Evolutionary conservation across 2,329 filamentous ascomycete species (phyloP).

Genomic region (Aureobasidium vineae): DNA sequence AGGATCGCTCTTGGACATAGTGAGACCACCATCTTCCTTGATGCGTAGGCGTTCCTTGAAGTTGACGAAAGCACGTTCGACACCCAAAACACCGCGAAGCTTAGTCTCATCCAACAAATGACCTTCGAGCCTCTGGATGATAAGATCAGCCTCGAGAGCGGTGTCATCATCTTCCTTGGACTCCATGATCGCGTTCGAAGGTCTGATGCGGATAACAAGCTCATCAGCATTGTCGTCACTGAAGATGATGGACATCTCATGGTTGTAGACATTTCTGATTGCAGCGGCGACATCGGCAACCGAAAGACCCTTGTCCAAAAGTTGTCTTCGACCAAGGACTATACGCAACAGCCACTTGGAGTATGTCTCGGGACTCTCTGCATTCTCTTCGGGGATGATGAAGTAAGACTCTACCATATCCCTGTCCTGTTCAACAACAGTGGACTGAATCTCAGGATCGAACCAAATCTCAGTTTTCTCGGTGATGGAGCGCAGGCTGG

Average conservation of each 20-base stretch:
- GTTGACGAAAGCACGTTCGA: slow-evolving; percentile 92
- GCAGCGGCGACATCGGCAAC: slow-evolving; percentile 87
- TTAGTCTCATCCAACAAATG: slow-evolving; percentile 90
- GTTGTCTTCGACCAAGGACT: slow-evolving; percentile 85
- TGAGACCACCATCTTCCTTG: slow-evolving; percentile 67
- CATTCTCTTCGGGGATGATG: slow-evolving; percentile 83
- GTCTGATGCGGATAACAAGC: slow-evolving; percentile 86
- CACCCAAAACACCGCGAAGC: slow-evolving; percentile 82
- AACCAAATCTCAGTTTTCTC: slow-evolving; percentile 96
- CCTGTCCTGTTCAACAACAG: slow-evolving; percentile 79
- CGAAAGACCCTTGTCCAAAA: slow-evolving; percentile 89
- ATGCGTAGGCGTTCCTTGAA: slow-evolving; percentile 69
- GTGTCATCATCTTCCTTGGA: slow-evolving; percentile 68
- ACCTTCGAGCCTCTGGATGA: slow-evolving; percentile 86
- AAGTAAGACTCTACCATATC: slow-evolving; percentile 98
- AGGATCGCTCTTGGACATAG: slow-evolving; percentile 69
- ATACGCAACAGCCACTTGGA: slow-evolving; percentile 96
- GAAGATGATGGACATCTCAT: slow-evolving; percentile 87
- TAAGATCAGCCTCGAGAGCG: slow-evolving; percentile 78
- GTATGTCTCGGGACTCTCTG: slow-evolving; percentile 61
- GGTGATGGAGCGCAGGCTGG: slow-evolving; percentile 86
- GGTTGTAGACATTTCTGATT: slow-evolving; percentile 85
- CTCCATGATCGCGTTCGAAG: slow-evolving; percentile 54
- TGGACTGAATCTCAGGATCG: slow-evolving; percentile 83
- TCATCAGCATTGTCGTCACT: slow-evolving; percentile 97